Base-by-base conservation (phyloP, 2,329 filamentous ascomycete species). In the Chrysoporthe puriensis region DNA sequence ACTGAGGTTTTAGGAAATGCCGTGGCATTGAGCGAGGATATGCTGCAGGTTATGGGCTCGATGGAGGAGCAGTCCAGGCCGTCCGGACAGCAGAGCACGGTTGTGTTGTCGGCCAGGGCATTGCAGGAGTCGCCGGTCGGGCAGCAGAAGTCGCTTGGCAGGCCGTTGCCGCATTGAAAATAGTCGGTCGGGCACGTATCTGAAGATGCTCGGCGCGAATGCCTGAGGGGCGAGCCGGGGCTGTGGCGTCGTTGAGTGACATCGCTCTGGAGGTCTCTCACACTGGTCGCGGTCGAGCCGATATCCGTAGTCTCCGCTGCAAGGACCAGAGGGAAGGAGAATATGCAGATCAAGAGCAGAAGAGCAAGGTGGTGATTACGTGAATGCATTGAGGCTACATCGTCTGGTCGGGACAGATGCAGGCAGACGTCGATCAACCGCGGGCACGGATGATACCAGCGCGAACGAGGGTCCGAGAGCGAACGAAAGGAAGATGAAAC, bases 371-470 rank as follows among this genome's bases (percentile, higher is more conserved):
- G 54, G 40, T 62, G 42, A n/a, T 44, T 42, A 44, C 52, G 56
- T 58, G 68, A 57, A 69, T 69, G 56, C 68, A 69, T 69, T 43
- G 58, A 64, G 62, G 59, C 66, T 69, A 69, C 68, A 69, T 69
- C 13, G 34, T 65, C 50, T 65, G 54, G 46, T n/a, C 18, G 13
- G 26, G 62, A 44, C 48, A 46, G 36, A 63, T 57, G 50, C 44
- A 52, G 48, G 26, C 21, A 54, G 42, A 62, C 68, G 58, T 60
- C 59, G 65, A 62, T 64, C 58, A 64, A 67, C 62, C 36, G 44
- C 58, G n/a, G 65, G 13, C 44, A 64, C 48, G 62, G 44, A 52
- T 54, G 58, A 61, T 46, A 46, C 14, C 46, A 32, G 40, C n/a
- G 26, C 36, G n/a, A 26, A 36, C 46, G 26, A 58, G 36, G n/a